These are phyloP conservation scores for Linnemannia exigua DNA, from an alignment of 192 early-diverging fungal species.

Conservation along the genomic window DNA sequence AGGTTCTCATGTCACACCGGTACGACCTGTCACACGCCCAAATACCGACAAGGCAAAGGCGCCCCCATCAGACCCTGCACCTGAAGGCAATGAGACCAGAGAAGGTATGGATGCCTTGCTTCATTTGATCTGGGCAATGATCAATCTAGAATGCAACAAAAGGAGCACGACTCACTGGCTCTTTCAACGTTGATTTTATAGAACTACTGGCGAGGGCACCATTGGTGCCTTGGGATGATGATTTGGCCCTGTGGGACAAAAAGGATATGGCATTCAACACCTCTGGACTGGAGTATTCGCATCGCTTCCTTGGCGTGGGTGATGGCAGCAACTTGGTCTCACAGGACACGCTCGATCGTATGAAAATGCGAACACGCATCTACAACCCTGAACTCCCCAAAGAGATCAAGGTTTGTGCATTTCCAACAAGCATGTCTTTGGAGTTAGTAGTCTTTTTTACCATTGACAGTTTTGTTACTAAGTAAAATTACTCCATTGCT, in stretches of 20 bases:
- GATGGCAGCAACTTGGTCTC: conserved; percentile 72
- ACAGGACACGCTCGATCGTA: conserved; percentile 60
- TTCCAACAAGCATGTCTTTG: too few species aligned
- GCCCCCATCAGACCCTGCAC: neutral
- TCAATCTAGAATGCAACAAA: neutral
- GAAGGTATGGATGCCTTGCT: conserved; percentile 9
- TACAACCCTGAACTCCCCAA: conserved; percentile 56
- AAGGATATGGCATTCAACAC: conserved; percentile 70
- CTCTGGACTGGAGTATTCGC: conserved; percentile 69
- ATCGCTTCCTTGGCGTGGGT: conserved; percentile 76
- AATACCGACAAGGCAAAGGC: neutral
- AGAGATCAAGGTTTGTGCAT: conserved; percentile 65
- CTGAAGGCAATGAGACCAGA: conserved; percentile 27
- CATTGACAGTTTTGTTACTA: too few species aligned
- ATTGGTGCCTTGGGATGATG: conserved; percentile 73
- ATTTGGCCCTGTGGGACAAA: conserved; percentile 78
- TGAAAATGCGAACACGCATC: conserved; percentile 71
- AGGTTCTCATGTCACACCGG: conserved; percentile 15
- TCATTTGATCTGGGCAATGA: neutral
- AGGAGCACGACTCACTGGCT: neutral
- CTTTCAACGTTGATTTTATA: neutral
- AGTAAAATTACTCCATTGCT: too few species aligned
- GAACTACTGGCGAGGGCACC: conserved; percentile 71
- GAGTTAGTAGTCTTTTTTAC: too few species aligned
- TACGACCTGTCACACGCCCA: neutral